Conservation (phyloP, 352 stramenopile species). For the Pythium aphanidermatum region DNA sequence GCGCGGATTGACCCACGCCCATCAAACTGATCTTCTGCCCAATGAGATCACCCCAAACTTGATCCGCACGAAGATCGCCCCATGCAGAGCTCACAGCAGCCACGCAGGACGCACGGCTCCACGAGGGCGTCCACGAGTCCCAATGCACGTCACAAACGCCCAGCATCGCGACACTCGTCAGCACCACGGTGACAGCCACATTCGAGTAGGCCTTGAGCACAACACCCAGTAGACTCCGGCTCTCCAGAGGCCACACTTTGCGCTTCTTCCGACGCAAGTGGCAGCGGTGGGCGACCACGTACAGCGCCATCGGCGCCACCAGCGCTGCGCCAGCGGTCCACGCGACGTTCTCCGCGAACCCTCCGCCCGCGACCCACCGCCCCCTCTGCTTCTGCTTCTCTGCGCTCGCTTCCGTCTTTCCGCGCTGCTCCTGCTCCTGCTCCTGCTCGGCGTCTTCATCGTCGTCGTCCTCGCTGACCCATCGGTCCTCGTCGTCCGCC, state of each 20-base stretch:
- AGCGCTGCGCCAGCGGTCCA: slow-evolving; percentile 45
- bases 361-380: slow-evolving; percentile 14
- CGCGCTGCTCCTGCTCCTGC: slow-evolving; percentile 6
- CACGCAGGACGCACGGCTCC: slow-evolving; percentile 5
- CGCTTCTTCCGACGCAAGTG: not conserved
- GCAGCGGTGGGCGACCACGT: slow-evolving; percentile 14
- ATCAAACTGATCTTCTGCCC: no score
- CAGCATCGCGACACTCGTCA: slow-evolving; percentile 3
- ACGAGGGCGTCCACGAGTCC: not conserved
- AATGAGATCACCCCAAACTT: no score
- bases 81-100: no score
- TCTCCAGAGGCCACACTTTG: slow-evolving; percentile 19
- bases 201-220: slow-evolving; percentile 23
- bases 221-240: slow-evolving; percentile 4
- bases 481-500: slow-evolving; percentile 14
- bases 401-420: not conserved
- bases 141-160: slow-evolving; percentile 2
- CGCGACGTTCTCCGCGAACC: slow-evolving; percentile 36
- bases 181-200: slow-evolving; percentile 9
- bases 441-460: not conserved
- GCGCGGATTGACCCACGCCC: not conserved
- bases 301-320: slow-evolving; percentile 43
- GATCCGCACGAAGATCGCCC: no score
- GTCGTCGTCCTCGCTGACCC: slow-evolving; percentile 13
- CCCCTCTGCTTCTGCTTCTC: not conserved